Evolutionary conservation across 2,329 filamentous ascomycete species (phyloP), one percentile per base, ranked within the genome.

Genomic region (Aspergillus sp.): DNA sequence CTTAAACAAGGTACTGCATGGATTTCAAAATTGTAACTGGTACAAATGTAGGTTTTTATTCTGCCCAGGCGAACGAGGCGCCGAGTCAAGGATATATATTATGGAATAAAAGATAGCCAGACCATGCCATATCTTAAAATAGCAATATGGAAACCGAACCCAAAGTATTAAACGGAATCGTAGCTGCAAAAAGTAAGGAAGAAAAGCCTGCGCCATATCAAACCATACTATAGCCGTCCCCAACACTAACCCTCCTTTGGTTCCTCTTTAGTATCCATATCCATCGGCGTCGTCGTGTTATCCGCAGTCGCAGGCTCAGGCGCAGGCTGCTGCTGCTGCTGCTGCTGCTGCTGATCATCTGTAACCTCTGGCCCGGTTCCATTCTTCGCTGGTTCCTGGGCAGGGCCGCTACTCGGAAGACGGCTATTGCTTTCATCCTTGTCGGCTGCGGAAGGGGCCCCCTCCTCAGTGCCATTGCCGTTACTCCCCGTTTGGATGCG

Each of bases 231-330:
- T 19, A 47, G 44, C 30, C 30, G 8, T 32, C 5, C 8, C 30
- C 46, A 51, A 28, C 40, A 40, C 46, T 57, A 46, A 33, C 55
- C 52, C 51, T 71, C 67, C 43, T 57, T 56, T 49, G 65, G 66
- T 19, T 58, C 52, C 44, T 64, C 60, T 47, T 61, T 62, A 9
- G 54, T 52, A 60, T 68, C 66, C 58, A 68, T 56, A 54, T 68
- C 65, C 60, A 65, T 65, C 7, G 64, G 62, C n/a, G 58, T 65
- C 32, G 63, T 55, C 40, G 56, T 54, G 8, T 55, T 49, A 38
- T 61, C 61, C 38, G 50, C 36, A 19, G 19, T 19, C 19, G 19
- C 19, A 19, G 19, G 19, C 19, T 19, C 19, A 19, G 19, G 19
- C 19, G 19, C 19, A 19, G 19, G 19, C 19, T 19, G 19, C 19